phyloP scores from a whole-genome alignment of 495 filamentous ascomycete genomes.

The Xylaria flabelliformis region DNA sequence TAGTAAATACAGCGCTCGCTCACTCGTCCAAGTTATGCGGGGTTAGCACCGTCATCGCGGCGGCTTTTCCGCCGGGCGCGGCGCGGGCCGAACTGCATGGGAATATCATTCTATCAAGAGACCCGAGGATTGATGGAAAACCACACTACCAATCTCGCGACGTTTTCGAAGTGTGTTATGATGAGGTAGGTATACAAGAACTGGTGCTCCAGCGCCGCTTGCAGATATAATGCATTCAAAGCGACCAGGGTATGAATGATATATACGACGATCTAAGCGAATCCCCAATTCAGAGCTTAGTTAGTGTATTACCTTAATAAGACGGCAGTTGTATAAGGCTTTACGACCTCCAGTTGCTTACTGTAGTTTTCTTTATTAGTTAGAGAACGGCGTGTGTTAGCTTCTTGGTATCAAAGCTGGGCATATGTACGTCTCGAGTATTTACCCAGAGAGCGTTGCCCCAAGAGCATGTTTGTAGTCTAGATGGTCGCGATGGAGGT shows the following conservation, averaged over 20 bases:
- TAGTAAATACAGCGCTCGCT: neutral
- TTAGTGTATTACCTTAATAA: slow-evolving; percentile 1
- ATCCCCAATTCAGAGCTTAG: neutral
- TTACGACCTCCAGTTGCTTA: neutral
- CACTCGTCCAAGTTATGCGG: neutral
- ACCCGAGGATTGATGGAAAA: neutral
- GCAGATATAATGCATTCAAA: no score
- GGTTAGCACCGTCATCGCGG: neutral
- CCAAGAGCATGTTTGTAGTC: neutral
- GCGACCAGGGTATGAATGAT: neutral
- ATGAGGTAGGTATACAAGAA: neutral
- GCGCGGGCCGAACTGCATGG: neutral
- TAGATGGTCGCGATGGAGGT: neutral
- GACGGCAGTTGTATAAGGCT: neutral
- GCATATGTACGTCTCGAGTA: neutral
- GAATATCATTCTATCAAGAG: neutral
- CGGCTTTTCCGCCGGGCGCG: neutral
- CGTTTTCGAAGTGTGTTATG: neutral
- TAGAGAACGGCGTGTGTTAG: neutral
- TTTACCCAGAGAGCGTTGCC: neutral
- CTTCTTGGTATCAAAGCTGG: neutral
- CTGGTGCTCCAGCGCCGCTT: no score
- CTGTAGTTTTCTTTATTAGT: neutral
- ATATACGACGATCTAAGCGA: neutral
- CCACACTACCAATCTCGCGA: no score